These are phyloP conservation scores for Isabelozyma heimii DNA, from an alignment of 805 yeast species.

Conservation along the genomic window DNA sequence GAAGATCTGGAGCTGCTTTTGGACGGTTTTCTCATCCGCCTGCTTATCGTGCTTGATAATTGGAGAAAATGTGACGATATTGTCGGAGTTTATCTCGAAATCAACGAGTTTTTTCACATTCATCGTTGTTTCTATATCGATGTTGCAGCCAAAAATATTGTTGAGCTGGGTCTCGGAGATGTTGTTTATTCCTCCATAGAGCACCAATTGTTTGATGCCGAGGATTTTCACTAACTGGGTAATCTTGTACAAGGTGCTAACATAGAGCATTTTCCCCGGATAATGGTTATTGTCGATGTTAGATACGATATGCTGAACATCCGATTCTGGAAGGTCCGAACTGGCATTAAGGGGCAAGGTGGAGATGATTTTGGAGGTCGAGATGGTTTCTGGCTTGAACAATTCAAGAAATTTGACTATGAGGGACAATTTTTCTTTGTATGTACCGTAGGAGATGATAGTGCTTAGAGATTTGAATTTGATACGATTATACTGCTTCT, in stretches of 20 bases:
- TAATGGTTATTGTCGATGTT: constrained; percentile 9
- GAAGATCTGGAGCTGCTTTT: constrained; percentile 2
- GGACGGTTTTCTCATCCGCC: not conserved
- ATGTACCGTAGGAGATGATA: constrained; percentile 22
- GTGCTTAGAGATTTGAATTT: constrained; percentile 15
- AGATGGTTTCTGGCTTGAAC: constrained; percentile 6
- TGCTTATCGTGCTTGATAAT: not conserved
- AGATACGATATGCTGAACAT: constrained; percentile 6
- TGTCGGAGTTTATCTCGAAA: not conserved
- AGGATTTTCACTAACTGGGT: constrained; percentile 10
- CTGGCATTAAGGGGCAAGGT: constrained; percentile 1
- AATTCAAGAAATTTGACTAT: constrained; percentile 16
- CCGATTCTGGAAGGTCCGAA: constrained; percentile 2
- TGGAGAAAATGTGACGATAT: constrained; percentile 2
- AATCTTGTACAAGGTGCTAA: constrained; percentile 11
- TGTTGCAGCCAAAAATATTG: constrained; percentile 4
- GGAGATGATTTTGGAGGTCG: constrained; percentile 5
- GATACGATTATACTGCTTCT: constrained; percentile 5
- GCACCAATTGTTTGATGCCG: constrained; percentile 12
- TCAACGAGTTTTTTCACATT: constrained; percentile 3
- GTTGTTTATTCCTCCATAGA: constrained; percentile 13
- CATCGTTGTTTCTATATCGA: constrained; percentile 1
- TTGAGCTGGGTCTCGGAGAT: constrained; percentile 8
- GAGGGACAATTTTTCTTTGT: constrained; percentile 24
- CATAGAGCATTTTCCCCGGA: constrained; percentile 15